Base-by-base conservation (phyloP, 441 rosid genomes). In the Gossypium schwendimanii region DNA sequence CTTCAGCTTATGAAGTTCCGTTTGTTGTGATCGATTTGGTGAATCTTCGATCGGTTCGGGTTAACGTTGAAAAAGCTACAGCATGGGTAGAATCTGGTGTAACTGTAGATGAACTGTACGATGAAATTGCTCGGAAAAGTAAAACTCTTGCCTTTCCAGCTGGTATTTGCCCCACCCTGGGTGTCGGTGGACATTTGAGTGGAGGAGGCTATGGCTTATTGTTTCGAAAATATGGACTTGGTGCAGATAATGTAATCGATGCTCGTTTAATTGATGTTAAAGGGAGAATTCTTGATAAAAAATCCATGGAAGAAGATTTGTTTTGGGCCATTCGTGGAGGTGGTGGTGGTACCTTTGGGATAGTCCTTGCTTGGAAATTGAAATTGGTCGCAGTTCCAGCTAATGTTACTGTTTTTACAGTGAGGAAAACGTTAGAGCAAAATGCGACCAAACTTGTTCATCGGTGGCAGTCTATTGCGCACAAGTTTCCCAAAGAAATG, bases 31-130 rank as follows among this genome's bases (percentile, higher is more conserved):
- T 89, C 17, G 93, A 89, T 78, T 67, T 89, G 68, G 57, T 75
- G n/a, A 84, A 86, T 69, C 77, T 87, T 45, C 81, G 84, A 69
- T 65, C 84, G 8, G 61, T 85, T 4, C 52, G 69, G 71, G 63
- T 87, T 0, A 77, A 84, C 50, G 8, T 76, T 2, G 15, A 72
- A 7, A 76, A 66, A 26, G 68, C 77, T 33, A 52, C 23, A 5
- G 91, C 87, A 3, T 86, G 90, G 91, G 81, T 87, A 65, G 76
- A 82, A 72, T 39, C 90, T 6, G 93, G 91, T 4, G 87, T 88
- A 3, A 87, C 76, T 0, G 63, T 87, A 0, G 93, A 88, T 0
- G 89, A 72, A 21, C 21, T 81, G 26, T 77, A 81, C 26, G 23
- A 53, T 3, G 64, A 31, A 28, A 75, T 81, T 39, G 58, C 79